phyloP scores from a whole-genome alignment of 805 yeast species.

The Candida dajiaensis region DNA sequence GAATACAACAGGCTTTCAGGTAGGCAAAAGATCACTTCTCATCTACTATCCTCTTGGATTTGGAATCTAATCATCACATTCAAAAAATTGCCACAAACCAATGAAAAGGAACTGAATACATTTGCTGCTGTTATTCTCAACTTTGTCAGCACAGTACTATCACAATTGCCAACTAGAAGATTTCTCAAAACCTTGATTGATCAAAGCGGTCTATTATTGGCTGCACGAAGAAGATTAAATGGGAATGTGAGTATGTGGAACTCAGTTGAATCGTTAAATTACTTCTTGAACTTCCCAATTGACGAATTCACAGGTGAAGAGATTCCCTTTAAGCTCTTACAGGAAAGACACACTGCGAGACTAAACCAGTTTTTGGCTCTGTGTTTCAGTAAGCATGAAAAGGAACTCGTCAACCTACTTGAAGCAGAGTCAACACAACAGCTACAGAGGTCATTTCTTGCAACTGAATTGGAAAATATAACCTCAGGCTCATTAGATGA shows the following conservation, averaged over 20 bases:
- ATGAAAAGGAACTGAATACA: neutral
- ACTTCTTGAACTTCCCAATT: slow-evolving; percentile 33
- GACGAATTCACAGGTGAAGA: slow-evolving; percentile 35
- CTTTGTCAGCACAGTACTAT: slow-evolving; percentile 26
- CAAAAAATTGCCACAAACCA: neutral
- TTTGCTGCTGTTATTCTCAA: slow-evolving; percentile 9
- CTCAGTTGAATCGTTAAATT: slow-evolving; percentile 13
- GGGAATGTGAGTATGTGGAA: neutral
- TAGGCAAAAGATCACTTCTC: slow-evolving; percentile 5
- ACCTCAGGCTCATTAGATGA: neutral
- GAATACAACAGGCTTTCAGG: neutral
- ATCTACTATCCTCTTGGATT: slow-evolving; percentile 2
- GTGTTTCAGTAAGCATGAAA: slow-evolving; percentile 18
- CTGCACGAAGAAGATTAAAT: neutral
- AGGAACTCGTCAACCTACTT: slow-evolving; percentile 8
- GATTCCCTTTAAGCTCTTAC: slow-evolving; percentile 13
- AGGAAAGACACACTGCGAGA: slow-evolving; percentile 3
- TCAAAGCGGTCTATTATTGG: slow-evolving; percentile 11
- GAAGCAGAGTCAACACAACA: neutral
- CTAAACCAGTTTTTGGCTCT: slow-evolving; percentile 21
- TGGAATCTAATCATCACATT: neutral
- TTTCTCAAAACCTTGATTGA: slow-evolving; percentile 28
- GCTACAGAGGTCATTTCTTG: neutral
- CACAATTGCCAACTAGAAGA: slow-evolving; percentile 37
- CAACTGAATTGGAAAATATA: neutral